Conservation (phyloP, 108 stramenopile genomes). For the Cyclotella atomus region DNA sequence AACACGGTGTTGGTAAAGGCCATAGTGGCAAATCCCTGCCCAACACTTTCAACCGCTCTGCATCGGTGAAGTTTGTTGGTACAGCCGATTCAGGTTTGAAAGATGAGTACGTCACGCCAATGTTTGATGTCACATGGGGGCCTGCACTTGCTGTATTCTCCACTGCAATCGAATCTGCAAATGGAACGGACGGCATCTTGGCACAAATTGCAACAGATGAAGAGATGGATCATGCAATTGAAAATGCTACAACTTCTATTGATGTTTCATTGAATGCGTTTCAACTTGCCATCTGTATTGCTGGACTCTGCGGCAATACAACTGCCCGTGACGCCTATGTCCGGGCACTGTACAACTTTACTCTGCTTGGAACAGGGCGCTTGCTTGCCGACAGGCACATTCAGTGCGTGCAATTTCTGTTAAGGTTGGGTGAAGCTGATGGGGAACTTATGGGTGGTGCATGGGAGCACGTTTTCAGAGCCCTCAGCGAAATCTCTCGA, state of each 20-base stretch:
- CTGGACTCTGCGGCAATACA: constrained; percentile 84
- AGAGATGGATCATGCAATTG: constrained; percentile 81
- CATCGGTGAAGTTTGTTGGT: constrained; percentile 62
- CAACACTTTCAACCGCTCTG: constrained; percentile 15
- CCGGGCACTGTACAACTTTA: constrained; percentile 90
- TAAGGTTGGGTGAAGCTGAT: constrained; percentile 84
- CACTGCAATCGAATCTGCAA: constrained; percentile 90
- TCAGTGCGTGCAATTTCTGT: constrained; percentile 84
- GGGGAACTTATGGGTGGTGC: constrained; percentile 90
- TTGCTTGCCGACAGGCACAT: constrained; percentile 89
- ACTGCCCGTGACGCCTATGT: constrained; percentile 92
- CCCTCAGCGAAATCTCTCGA: constrained; percentile 90
- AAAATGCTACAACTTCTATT: constrained; percentile 83
- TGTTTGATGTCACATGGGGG: constrained; percentile 99
- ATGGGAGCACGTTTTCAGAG: constrained; percentile 93
- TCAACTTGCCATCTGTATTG: constrained; percentile 82
- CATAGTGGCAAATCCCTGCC: constrained; percentile 21
- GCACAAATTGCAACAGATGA: constrained; percentile 82
- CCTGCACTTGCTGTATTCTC: constrained; percentile 95
- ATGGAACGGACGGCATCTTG: constrained; percentile 77
- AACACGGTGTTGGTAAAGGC: constrained; percentile 17
- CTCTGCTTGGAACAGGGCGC: constrained; percentile 82
- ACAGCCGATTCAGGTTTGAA: constrained; percentile 80
- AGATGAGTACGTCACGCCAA: constrained; percentile 92
- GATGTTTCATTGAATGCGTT: constrained; percentile 89